Evolutionary conservation across 2,329 filamentous ascomycete genomes (phyloP), one percentile per base, ranked within the genome.

Genomic region (Aspergillus sergii): DNA sequence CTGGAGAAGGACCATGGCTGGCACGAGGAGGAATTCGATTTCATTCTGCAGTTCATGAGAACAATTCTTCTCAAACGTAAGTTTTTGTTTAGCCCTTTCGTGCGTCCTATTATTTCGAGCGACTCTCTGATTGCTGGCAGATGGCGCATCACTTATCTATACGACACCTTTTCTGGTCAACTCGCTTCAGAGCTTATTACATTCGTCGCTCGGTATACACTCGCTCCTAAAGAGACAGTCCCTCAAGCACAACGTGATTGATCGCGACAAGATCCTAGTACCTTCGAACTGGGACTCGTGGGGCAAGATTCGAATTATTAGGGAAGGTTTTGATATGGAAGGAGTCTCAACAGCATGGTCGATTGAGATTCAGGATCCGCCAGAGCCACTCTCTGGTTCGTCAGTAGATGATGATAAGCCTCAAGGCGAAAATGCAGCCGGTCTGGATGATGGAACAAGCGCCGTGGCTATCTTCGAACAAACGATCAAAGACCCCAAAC

Each of bases 231-330:
- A 92, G 77, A 87, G 89, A 66, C 87, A 92, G 72, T 88, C 90
- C 28, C 84, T 96, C 28, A 95, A 93, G 79, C 91, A 94, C 76
- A 96, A 97, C 71, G 91, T 96, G 64, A 95, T 96, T 68, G 95
- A 95, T 79, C 87, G 94, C 64, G 94, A 97, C 77, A 96, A 96
- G 83, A 94, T 99, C 60, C 85, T 97, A 6, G 91, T 99, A 0
- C 94, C 94, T 1, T 91, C 94, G 19, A 97, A 97, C 76, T 99
- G 95, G 95, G 95, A 99, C 78, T 97, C 94, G 0, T 97, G 93
- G 92, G 94, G 93, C 64, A 99, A 98, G 80, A 97, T 99, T 64
- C 87, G 94, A 48, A 93, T 98, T 51, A 83, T 98, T 32, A 88
- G 93, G 59, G 95, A 97, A 74, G 92, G 90, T 0, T 98, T 98